Evolutionary conservation across 2,329 filamentous ascomycete species (phyloP), one percentile per base, ranked within the genome.

Genomic region (Elsinoe necatrix): DNA sequence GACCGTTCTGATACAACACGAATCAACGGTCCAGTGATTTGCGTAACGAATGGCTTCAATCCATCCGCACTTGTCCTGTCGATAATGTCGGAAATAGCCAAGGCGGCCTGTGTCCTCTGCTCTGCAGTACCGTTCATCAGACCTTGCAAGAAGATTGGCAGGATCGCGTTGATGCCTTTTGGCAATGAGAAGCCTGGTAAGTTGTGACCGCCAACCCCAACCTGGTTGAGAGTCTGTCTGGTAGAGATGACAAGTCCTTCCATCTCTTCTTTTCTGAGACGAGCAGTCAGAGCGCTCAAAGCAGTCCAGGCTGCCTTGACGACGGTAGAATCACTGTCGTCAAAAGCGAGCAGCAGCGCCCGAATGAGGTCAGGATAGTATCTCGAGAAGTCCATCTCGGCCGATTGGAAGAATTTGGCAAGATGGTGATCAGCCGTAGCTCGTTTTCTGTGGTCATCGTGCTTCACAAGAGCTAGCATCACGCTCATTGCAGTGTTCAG

Each of bases 361-460:
- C 92, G 87, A 66, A 98, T 89, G 55, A 98, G 86, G 66, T 98
- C 92, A 67, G 92, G 91, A 71, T 96, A 90, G 76, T 97, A 98
- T 52, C 92, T 81, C 25, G 92, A 95, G 72, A 95, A 96, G 73
- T 98, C 93, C 25, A 95, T 80, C 21, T 86, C 82, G 7, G 88
- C 80, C 54, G 82, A 78, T 0, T 84, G 76, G 68, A 97, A 97
- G 80, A 97, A 98, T 60, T 82, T 88, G 59, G 86, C 84, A 57
- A 98, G 76, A 66, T 95, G 91, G 42, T 79, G 76, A 48, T 88
- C 88, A 8, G 89, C 90, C 55, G 82, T 81, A 29, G 88, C 83
- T 62, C 95, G 84, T 72, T 86, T 87, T 58, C 80, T 82, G 70
- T 98, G 90, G 67, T 98, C 92, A 34, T 96, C 89, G 65, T 97